phyloP scores from a whole-genome alignment of 2,329 filamentous ascomycete genomes.

The Claviceps monticola region DNA sequence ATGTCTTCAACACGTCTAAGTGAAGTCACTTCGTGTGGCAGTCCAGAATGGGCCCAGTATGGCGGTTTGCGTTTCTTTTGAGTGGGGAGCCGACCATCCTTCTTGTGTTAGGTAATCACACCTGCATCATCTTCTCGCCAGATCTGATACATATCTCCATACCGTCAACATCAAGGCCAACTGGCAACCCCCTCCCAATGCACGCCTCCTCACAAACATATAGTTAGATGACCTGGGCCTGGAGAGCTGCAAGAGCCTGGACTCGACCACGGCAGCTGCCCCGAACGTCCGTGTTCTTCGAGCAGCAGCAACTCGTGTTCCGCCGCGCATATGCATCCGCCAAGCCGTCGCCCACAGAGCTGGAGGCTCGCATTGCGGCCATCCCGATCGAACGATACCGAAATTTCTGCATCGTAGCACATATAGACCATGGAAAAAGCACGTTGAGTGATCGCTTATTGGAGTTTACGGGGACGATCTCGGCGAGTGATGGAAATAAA shows the following conservation, averaged over 20 bases:
- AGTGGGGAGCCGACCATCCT: no score
- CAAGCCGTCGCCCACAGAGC: slow-evolving; percentile 20
- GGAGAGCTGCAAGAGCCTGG: slow-evolving; percentile 23
- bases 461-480: slow-evolving; percentile 87
- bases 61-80: no score
- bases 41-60: no score
- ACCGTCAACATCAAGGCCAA: neutral
- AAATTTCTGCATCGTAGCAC: slow-evolving; percentile 97
- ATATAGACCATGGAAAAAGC: slow-evolving; percentile 97
- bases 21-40: no score
- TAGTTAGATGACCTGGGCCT: slow-evolving; percentile 26
- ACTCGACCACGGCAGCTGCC: slow-evolving; percentile 20
- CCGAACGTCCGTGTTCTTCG: neutral
- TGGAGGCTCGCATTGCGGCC: slow-evolving; percentile 45
- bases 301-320: slow-evolving; percentile 2
- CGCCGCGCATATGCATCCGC: slow-evolving; percentile 8
- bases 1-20: no score
- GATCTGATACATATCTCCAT: neutral
- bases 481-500: slow-evolving; percentile 68
- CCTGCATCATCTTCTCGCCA: neutral
- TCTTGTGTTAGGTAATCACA: neutral
- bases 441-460: slow-evolving; percentile 86
- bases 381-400: slow-evolving; percentile 71
- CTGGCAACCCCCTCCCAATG: slow-evolving; percentile 4
- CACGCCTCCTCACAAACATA: slow-evolving; percentile 6